Percentiles rank a stretch among this genome's conserved stretches.
Evolutionary conservation across 768 basidiomycete species (phyloP).

Genomic region (Crucibulum laeve): DNA sequence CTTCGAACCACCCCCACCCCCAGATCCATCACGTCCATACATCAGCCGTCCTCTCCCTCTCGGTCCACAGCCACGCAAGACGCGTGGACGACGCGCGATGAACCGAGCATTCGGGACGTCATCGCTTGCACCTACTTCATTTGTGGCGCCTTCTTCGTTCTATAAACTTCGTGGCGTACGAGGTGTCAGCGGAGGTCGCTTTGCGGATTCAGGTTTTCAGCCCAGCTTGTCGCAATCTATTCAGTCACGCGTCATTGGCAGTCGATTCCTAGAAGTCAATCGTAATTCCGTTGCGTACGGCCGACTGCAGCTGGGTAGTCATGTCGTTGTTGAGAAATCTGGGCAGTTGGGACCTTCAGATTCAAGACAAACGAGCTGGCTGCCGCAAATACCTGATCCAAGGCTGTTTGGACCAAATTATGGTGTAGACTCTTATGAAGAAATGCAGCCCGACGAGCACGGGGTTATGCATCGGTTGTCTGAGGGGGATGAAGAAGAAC

Average conservation of each 20-base stretch:
- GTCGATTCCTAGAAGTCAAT: slow-evolving; percentile 70
- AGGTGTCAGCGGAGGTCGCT: slow-evolving; percentile 57
- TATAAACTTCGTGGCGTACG: slow-evolving; percentile 66
- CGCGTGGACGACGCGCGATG: slow-evolving; percentile 41
- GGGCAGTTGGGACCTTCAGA: slow-evolving; percentile 41
- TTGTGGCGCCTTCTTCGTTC: slow-evolving; percentile 75
- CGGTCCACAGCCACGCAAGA: slow-evolving; percentile 27
- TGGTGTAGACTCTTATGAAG: slow-evolving; percentile 23
- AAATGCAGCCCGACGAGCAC: slow-evolving; percentile 31
- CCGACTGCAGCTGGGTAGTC: slow-evolving; percentile 58
- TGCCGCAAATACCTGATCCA: slow-evolving; percentile 49
- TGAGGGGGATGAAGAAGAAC: slow-evolving; percentile 14
- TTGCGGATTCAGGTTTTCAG: slow-evolving; percentile 38
- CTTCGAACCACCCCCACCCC: slow-evolving; percentile 40
- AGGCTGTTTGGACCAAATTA: slow-evolving; percentile 54
- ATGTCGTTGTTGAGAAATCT: slow-evolving; percentile 45
- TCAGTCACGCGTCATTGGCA: slow-evolving; percentile 58
- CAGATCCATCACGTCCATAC: slow-evolving; percentile 42
- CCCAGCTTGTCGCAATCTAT: slow-evolving; percentile 55
- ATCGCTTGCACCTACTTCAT: slow-evolving; percentile 72
- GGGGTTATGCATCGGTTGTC: slow-evolving; percentile 21
- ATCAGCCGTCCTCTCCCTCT: slow-evolving; percentile 71
- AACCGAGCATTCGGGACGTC: slow-evolving; percentile 67
- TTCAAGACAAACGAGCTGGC: slow-evolving; percentile 24
- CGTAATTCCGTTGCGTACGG: slow-evolving; percentile 54